Evolutionary conservation across 202 grass and related monocot genomes (phyloP), one percentile per base, ranked within the genome.

Genomic region (Zoysia matrella): DNA sequence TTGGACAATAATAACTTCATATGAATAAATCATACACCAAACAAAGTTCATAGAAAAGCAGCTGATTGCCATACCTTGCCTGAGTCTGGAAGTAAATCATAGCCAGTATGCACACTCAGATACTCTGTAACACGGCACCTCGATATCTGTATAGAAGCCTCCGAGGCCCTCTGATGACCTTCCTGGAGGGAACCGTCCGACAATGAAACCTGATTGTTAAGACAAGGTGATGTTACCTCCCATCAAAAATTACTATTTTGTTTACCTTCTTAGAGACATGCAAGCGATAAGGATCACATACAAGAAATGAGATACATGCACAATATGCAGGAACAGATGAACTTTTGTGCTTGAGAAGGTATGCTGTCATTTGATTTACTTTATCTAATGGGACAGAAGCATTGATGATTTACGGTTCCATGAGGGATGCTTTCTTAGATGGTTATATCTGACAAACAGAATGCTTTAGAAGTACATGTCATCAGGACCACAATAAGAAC

Each of bases 81-180:
- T 0, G 91, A 99, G 70, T 99, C 91, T 44, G 96, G 89, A 74
- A 99, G 87, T 69, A 99, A 83, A 83, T 99, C 96, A 89, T 96
- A 96, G 45, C 85, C 83, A 57, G 74, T 90, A 85, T 99, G 92
- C 65, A 78, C 76, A 15, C 82, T 93, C 75, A 99, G 87, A 88
- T 89, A 96, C 10, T 90, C 80, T 76, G 87, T 6, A 36, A 36
- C 30, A 36, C 30, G 30, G 30, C 30, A 36, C 30, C 30, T 36
- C 30, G 30, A 36, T 36, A 94, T 94, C 73, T 85, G 83, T 77
- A 96, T 87, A 80, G 89, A 88, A 65, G 83, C 80, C 73, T 96
- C 96, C 55, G 96, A 94, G 82, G 92, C 87, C 82, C 91, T 90
- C 44, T 63, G 76, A 63, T 52, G 14, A 60, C 87, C 78, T 64